Evolutionary conservation across 805 yeast species (phyloP).

Genomic region (Starmerella etchellsii): DNA sequence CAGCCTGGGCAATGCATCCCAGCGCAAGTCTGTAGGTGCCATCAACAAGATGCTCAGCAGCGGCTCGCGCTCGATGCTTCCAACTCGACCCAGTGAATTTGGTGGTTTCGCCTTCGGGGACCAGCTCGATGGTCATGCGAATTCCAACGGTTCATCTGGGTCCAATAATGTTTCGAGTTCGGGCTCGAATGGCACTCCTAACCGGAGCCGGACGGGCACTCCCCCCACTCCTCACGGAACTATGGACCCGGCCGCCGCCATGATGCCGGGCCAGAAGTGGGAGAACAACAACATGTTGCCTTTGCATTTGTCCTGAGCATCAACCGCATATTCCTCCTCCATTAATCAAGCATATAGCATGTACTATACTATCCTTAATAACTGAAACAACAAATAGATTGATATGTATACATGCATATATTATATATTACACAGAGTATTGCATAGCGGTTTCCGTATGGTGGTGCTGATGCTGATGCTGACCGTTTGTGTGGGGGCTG

Average conservation of each 20-base stretch:
- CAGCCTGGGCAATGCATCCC: neutral
- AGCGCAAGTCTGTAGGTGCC: constrained; percentile 1
- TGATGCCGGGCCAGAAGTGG: constrained; percentile 3
- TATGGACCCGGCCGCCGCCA: constrained; percentile 7
- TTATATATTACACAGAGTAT: too few species aligned
- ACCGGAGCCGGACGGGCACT: constrained; percentile 13
- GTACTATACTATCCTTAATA: too few species aligned
- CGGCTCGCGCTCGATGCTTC: constrained; percentile 1
- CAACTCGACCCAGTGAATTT: constrained; percentile 3
- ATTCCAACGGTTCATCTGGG: constrained; percentile 15
- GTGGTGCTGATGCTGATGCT: too few species aligned
- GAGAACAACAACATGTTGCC: too few species aligned
- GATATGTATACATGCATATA: too few species aligned
- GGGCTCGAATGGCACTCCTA: constrained; percentile 13
- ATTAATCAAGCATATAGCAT: too few species aligned
- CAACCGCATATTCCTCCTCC: too few species aligned
- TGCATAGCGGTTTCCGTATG: too few species aligned
- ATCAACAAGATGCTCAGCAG: neutral
- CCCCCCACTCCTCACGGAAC: constrained; percentile 19
- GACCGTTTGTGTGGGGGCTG: too few species aligned
- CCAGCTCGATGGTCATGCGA: constrained; percentile 2
- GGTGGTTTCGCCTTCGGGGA: constrained; percentile 11
- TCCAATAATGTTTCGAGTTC: constrained; percentile 15
- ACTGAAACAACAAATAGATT: too few species aligned
- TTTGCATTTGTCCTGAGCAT: too few species aligned